Evolutionary conservation across 2,329 filamentous ascomycete species (phyloP).

Genomic region (Biscogniauxia sp.): DNA sequence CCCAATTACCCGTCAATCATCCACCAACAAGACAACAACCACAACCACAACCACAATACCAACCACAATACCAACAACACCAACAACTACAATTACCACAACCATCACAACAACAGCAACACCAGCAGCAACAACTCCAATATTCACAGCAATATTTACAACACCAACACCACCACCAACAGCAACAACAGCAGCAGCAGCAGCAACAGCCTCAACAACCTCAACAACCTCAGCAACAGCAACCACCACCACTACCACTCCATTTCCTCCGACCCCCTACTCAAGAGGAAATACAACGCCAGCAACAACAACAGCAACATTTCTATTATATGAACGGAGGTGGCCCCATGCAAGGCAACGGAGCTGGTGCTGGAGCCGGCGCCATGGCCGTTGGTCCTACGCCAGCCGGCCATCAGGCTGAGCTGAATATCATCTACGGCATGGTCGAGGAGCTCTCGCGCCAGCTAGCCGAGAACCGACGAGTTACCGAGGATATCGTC

Average conservation of each 20-base stretch:
- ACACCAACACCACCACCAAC: conserved; percentile 3
- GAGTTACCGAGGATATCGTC: conserved; percentile 62
- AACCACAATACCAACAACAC: conserved; percentile 3
- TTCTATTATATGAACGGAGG: conserved; percentile 14
- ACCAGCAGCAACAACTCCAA: conserved; percentile 1
- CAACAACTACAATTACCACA: not conserved
- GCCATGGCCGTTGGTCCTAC: conserved; percentile 52
- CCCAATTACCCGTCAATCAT: not conserved
- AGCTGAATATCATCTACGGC: conserved; percentile 65
- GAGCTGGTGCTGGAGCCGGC: conserved; percentile 35
- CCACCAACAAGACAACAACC: not conserved
- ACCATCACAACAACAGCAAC: not conserved
- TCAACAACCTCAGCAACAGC: not conserved
- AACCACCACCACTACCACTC: too few species aligned
- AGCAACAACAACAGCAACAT: conserved; percentile 6
- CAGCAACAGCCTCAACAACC: not conserved
- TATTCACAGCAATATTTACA: not conserved
- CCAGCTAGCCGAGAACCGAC: conserved; percentile 60
- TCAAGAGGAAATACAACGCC: too few species aligned
- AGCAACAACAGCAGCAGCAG: not conserved
- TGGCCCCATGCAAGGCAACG: conserved; percentile 30
- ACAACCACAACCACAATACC: conserved; percentile 1
- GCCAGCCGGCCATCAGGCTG: conserved; percentile 66
- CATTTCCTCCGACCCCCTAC: too few species aligned
- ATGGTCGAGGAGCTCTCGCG: conserved; percentile 67